A percentile compares a stretch with the other conserved stretches of the same genome.
These are phyloP conservation scores for Carnegiea gigantea DNA, from an alignment of 179 eudicot genomes.

Conservation along the genomic window DNA sequence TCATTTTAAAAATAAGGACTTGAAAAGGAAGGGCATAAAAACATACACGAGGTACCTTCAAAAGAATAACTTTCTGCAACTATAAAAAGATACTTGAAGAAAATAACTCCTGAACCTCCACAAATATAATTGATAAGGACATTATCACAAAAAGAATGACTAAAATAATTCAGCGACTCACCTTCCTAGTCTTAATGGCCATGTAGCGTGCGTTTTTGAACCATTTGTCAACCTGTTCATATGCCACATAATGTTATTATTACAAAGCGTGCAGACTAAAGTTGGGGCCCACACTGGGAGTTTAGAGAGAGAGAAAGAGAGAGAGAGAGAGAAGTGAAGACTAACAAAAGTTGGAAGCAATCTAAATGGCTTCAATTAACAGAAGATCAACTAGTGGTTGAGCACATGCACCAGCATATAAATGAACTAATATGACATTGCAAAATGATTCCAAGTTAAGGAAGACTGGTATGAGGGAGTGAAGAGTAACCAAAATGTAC, in stretches of 20 bases:
- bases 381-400: not conserved
- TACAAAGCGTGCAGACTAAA: not conserved
- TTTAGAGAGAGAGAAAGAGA: no score
- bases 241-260: not conserved
- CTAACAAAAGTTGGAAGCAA: not conserved
- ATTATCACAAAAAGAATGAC: not conserved
- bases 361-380: not conserved
- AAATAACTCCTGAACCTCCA: not conserved
- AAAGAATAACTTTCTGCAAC: not conserved
- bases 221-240: slow-evolving; percentile 84
- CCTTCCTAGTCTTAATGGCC: slow-evolving; percentile 83
- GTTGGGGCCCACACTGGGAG: no score
- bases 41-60: not conserved
- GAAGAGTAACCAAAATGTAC: not conserved
- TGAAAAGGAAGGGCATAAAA: not conserved
- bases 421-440: not conserved
- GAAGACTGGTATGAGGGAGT: not conserved
- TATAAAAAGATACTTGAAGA: not conserved
- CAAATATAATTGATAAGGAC: not conserved
- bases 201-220: slow-evolving; percentile 94
- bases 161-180: slow-evolving; percentile 24
- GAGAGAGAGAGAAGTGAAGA: not conserved
- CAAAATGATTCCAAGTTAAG: not conserved
- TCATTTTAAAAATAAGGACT: not conserved
- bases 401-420: not conserved